phyloP scores from a whole-genome alignment of 495 filamentous ascomycete genomes.

The Neurospora tetrasperma region DNA sequence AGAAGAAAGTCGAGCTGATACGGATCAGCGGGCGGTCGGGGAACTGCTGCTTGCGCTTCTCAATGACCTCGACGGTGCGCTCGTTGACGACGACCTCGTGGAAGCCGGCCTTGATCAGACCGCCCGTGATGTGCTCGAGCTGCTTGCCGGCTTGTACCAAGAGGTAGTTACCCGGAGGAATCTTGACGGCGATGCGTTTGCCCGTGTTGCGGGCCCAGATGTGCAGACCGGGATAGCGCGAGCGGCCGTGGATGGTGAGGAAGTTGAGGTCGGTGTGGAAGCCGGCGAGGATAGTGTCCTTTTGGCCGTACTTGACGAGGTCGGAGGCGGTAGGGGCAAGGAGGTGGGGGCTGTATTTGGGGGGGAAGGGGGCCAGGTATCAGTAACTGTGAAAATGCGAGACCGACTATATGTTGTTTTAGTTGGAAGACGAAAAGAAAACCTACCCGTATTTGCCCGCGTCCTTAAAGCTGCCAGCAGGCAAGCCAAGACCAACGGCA shows the following conservation, averaged over 20 bases:
- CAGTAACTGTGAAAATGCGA: neutral
- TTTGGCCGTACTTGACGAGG: conserved; percentile 34
- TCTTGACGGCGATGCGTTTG: conserved; percentile 37
- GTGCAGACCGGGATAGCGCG: conserved; percentile 42
- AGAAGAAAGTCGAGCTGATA: conserved; percentile 42
- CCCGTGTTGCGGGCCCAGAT: conserved; percentile 46
- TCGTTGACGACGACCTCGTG: conserved; percentile 45
- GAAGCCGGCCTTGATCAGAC: conserved; percentile 42
- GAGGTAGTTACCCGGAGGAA: conserved; percentile 37
- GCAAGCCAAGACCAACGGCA: conserved; percentile 37
- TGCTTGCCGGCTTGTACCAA: conserved; percentile 45
- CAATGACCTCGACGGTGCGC: conserved; percentile 27
- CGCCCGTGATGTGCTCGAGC: conserved; percentile 42
- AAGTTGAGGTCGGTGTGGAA: conserved; percentile 47
- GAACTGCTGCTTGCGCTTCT: conserved; percentile 19
- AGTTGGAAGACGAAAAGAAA: too few species aligned
- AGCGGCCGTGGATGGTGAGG: conserved; percentile 45
- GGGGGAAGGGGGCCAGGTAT: too few species aligned
- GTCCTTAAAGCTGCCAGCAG: conserved; percentile 32
- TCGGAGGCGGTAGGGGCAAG: conserved; percentile 42
- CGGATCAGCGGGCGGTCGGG: conserved; percentile 35
- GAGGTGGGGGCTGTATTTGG: conserved; percentile 33
- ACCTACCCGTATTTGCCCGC: conserved; percentile 40
- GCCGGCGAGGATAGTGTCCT: conserved; percentile 42
- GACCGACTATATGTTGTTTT: too few species aligned